These are phyloP conservation scores for Erigeron philadelphicus DNA, from an alignment of 140 eudicot species.

Conservation along the genomic window DNA sequence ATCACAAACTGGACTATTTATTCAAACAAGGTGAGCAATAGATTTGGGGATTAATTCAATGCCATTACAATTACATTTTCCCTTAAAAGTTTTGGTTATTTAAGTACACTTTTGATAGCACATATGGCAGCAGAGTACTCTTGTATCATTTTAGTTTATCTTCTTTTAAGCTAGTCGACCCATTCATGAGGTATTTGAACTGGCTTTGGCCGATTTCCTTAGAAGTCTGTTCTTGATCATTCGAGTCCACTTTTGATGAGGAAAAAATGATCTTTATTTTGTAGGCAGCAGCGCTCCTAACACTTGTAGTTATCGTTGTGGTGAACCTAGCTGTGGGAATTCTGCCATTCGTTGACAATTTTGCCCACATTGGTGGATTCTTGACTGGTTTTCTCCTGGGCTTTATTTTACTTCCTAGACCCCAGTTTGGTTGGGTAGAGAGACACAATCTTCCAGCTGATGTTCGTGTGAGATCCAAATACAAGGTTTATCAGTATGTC, in stretches of 20 bases:
- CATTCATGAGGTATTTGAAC: no score
- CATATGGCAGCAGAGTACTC: no score
- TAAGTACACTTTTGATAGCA: no score
- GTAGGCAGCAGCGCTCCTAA: conserved; percentile 66
- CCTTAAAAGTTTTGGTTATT: no score
- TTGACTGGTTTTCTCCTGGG: conserved; percentile 77
- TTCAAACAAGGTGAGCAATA: conserved; percentile 51
- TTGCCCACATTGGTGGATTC: conserved; percentile 83
- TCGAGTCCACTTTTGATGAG: no score
- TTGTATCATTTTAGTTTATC: no score
- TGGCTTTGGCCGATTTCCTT: not conserved
- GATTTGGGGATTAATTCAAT: no score
- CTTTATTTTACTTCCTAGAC: conserved; percentile 64
- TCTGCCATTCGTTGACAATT: conserved; percentile 72
- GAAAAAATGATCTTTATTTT: not conserved
- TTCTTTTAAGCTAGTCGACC: no score
- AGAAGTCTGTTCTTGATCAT: no score
- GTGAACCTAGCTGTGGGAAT: conserved; percentile 69
- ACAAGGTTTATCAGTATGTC: conserved; percentile 67
- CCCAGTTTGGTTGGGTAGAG: conserved; percentile 73
- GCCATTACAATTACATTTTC: no score
- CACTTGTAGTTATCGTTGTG: conserved; percentile 53
- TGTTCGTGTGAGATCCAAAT: conserved; percentile 62
- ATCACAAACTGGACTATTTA: conserved; percentile 79
- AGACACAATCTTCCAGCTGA: conserved; percentile 50